A percentile compares a stretch with the other conserved stretches of the same genome.
Evolutionary conservation across 768 basidiomycete species (phyloP).

Genomic region (Pleurotus tuoliensis): DNA sequence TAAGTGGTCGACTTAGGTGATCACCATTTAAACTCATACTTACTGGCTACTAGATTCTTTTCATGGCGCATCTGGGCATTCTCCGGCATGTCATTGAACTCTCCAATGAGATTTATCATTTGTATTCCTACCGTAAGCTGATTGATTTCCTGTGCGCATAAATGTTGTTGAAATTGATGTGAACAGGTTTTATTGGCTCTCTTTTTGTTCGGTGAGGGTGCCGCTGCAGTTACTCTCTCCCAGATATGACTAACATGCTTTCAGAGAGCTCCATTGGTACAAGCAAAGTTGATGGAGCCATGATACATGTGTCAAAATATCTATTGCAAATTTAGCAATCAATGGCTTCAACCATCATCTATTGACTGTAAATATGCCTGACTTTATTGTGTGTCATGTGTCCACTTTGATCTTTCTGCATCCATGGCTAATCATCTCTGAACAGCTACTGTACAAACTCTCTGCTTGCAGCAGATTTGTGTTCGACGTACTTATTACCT

Average conservation of each 20-base stretch:
- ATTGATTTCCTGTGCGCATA: not conserved
- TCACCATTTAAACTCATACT: not conserved
- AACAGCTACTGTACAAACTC: not conserved
- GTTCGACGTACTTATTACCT: not conserved
- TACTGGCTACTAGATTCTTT: not conserved
- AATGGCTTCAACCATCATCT: not conserved
- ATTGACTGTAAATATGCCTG: not conserved
- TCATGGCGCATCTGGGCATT: not conserved
- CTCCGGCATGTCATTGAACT: not conserved
- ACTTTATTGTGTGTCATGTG: not conserved
- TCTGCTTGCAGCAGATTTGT: not conserved
- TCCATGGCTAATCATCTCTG: not conserved
- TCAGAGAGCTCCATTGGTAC: no score
- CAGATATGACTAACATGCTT: no score
- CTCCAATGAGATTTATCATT: not conserved
- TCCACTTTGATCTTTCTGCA: not conserved
- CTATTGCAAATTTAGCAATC: no score
- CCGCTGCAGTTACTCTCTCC: no score
- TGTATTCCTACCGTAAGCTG: not conserved
- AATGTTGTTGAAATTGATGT: accelerated
- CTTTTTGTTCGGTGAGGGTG: not conserved
- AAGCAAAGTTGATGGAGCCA: no score
- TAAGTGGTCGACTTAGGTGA: not conserved
- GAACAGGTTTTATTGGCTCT: not conserved
- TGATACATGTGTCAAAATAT: no score